Conservation (phyloP, 139 green algal genomes). For the Picochlorum sp. region DNA sequence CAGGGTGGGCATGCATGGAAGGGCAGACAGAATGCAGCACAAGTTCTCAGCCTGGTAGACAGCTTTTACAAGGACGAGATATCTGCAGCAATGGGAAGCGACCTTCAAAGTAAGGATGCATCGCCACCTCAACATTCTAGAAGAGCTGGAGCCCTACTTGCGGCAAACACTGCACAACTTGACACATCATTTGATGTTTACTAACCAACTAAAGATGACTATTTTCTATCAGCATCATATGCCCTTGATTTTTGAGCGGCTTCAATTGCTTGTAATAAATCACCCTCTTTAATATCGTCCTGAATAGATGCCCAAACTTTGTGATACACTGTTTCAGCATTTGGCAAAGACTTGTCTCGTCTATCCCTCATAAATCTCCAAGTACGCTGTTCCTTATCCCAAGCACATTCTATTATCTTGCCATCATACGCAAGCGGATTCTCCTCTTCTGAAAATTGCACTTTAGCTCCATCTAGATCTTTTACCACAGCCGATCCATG, state of each 20-base stretch:
- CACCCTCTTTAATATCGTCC: conserved; percentile 37
- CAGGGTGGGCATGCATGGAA: conserved; percentile 28
- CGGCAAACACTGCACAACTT: conserved; percentile 28
- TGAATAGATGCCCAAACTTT: conserved; percentile 35
- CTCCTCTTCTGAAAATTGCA: conserved; percentile 22
- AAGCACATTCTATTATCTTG: conserved; percentile 77
- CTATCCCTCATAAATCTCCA: conserved; percentile 80
- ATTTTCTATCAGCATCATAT: conserved; percentile 9
- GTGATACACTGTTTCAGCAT: conserved; percentile 64
- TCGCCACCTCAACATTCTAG: conserved; percentile 37
- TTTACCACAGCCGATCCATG: not conserved
- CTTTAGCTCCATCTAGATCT: conserved; percentile 11
- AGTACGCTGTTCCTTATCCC: conserved; percentile 24
- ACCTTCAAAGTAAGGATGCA: conserved; percentile 38
- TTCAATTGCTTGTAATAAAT: conserved; percentile 22
- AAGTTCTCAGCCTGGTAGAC: conserved; percentile 29
- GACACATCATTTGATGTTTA: conserved; percentile 35
- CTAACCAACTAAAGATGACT: conserved; percentile 7
- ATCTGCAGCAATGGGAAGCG: conserved; percentile 30
- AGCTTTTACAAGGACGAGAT: conserved; percentile 37
- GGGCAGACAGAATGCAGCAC: conserved; percentile 34
- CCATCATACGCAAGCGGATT: conserved; percentile 23
- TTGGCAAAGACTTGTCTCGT: conserved; percentile 72
- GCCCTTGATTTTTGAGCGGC: not conserved
- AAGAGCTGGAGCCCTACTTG: conserved; percentile 36